These are phyloP conservation scores for Dipodascopsis uninucleata DNA, from an alignment of 805 yeast species.

Conservation along the genomic window DNA sequence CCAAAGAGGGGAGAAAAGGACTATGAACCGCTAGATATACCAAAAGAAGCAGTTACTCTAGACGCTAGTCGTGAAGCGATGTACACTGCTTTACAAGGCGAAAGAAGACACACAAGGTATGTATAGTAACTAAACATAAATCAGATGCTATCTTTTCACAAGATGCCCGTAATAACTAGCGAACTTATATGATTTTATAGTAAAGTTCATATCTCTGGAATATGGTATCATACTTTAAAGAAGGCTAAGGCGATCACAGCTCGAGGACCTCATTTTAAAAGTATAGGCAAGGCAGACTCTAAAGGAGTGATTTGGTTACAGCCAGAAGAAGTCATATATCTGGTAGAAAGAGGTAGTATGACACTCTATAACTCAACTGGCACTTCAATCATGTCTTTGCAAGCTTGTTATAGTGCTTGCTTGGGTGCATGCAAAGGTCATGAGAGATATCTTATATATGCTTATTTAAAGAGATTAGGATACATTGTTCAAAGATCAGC, in stretches of 20 bases:
- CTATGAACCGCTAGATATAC: slow-evolving; percentile 76
- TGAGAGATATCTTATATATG: slow-evolving; percentile 62
- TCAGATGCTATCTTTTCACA: background rate
- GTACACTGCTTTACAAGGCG: slow-evolving; percentile 57
- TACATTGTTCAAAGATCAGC: slow-evolving; percentile 52
- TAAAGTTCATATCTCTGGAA: slow-evolving; percentile 53
- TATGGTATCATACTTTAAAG: slow-evolving; percentile 41
- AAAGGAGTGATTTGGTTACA: slow-evolving; percentile 50
- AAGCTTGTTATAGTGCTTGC: slow-evolving; percentile 57
- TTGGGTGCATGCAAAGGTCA: slow-evolving; percentile 43
- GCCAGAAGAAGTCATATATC: slow-evolving; percentile 68
- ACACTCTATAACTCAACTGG: slow-evolving; percentile 39
- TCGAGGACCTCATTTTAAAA: slow-evolving; percentile 68
- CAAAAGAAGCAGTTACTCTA: slow-evolving; percentile 47
- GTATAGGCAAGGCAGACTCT: slow-evolving; percentile 60
- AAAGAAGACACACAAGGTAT: slow-evolving; percentile 34
- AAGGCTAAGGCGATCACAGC: slow-evolving; percentile 47
- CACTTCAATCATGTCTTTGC: slow-evolving; percentile 51
- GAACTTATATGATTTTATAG: slow-evolving; percentile 11
- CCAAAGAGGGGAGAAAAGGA: slow-evolving; percentile 84
- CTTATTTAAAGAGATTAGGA: slow-evolving; percentile 73
- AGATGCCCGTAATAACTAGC: slow-evolving; percentile 2
- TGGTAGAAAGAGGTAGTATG: slow-evolving; percentile 75
- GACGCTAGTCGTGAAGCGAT: slow-evolving; percentile 59
- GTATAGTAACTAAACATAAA: background rate